These are phyloP conservation scores for Saxophila tyrrhenica DNA, from an alignment of 495 filamentous ascomycete species.

Conservation along the genomic window DNA sequence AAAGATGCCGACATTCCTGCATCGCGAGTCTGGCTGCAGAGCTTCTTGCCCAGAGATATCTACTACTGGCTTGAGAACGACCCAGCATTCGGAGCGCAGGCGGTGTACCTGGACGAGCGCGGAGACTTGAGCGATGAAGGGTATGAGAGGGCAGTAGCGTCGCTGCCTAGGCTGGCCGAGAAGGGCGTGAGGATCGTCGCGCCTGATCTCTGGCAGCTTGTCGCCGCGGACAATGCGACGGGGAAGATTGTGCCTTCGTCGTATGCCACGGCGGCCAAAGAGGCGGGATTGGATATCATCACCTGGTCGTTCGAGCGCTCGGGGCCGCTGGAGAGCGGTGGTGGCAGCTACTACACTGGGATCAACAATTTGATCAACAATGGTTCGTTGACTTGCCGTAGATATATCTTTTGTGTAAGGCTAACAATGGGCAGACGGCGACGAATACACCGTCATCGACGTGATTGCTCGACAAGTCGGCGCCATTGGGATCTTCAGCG, in stretches of 20 bases:
- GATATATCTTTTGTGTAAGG: no score
- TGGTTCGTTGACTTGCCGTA: constrained; percentile 20
- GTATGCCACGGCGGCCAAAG: constrained; percentile 36
- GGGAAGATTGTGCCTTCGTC: constrained; percentile 29
- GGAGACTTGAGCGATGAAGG: constrained; percentile 33
- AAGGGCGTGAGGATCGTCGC: constrained; percentile 29
- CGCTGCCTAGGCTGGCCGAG: constrained; percentile 34
- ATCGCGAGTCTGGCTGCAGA: constrained; percentile 48
- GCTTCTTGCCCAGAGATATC: constrained; percentile 48
- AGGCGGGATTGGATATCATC: constrained; percentile 44
- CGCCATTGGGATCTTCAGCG: constrained; percentile 45
- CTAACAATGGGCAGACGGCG: constrained; percentile 40
- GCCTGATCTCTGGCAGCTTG: constrained; percentile 25
- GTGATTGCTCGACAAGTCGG: constrained; percentile 46
- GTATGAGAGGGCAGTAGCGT: constrained; percentile 37
- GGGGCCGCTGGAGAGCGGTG: constrained; percentile 39
- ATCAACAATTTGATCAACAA: constrained; percentile 40
- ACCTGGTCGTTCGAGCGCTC: constrained; percentile 54
- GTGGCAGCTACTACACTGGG: constrained; percentile 41
- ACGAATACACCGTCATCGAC: constrained; percentile 47
- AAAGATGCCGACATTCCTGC: constrained; percentile 39
- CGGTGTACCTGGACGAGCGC: constrained; percentile 46
- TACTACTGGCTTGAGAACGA: constrained; percentile 50
- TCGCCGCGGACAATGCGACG: constrained; percentile 21
- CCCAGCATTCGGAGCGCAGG: constrained; percentile 45